Evolutionary conservation across 495 filamentous ascomycete species (phyloP).

Genomic region (Xylaria flabelliformis): DNA sequence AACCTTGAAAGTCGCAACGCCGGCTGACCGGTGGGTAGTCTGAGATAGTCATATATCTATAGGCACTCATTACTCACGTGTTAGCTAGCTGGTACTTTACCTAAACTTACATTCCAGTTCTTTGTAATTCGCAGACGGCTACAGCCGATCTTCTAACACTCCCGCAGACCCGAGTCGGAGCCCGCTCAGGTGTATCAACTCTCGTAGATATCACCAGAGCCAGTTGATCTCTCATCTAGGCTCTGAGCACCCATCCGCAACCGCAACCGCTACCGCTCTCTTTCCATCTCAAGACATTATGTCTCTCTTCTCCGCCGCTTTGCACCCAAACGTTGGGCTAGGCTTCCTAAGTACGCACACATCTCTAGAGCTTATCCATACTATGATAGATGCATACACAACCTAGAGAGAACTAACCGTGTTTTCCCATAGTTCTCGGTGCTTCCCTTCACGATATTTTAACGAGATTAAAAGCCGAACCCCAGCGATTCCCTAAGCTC

Average conservation of each 20-base stretch:
- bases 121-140: neutral
- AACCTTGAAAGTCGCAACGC: neutral
- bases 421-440: conserved; percentile 68
- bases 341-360: conserved; percentile 73
- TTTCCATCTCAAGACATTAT: conserved; percentile 39
- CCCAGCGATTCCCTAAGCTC: conserved; percentile 79
- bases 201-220: neutral
- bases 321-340: conserved; percentile 76
- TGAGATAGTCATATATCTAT: neutral
- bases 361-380: neutral
- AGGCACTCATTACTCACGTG: neutral
- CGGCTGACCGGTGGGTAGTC: neutral
- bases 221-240: neutral
- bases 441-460: conserved; percentile 89
- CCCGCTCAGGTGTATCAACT: neutral
- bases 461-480: conserved; percentile 82
- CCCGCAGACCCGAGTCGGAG: no score
- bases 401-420: conserved; percentile 17
- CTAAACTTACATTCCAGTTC: neutral
- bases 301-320: conserved; percentile 68
- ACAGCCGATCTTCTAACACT: neutral
- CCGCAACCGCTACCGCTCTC: neutral
- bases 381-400: neutral
- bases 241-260: neutral
- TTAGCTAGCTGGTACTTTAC: neutral